Evolutionary conservation across 2,329 filamentous ascomycete genomes (phyloP).

Genomic region (Ploettnerulaceae sp.): DNA sequence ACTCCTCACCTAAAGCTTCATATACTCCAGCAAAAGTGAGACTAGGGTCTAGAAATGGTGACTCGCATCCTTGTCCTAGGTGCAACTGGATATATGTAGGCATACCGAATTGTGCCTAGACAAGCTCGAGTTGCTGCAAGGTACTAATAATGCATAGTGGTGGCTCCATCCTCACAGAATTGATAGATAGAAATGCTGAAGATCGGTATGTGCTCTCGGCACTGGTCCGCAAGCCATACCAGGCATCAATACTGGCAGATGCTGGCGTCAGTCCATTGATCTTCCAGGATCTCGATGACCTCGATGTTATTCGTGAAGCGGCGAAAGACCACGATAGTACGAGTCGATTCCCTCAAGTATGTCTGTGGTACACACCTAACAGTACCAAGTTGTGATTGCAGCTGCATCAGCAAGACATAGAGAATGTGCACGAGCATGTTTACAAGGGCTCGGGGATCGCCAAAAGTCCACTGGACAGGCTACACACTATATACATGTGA

Average conservation of each 20-base stretch:
- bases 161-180: slow-evolving; percentile 19
- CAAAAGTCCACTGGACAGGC: slow-evolving; percentile 34
- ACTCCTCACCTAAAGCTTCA: too few relatives aligned
- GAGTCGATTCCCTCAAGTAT: background rate
- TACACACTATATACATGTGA: slow-evolving; percentile 39
- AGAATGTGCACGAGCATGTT: slow-evolving; percentile 37
- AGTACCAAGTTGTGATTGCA: slow-evolving; percentile 39
- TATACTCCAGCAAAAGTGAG: too few relatives aligned
- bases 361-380: background rate
- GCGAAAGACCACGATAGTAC: slow-evolving; percentile 23
- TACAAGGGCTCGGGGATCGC: slow-evolving; percentile 40
- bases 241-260: slow-evolving; percentile 22
- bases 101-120: background rate
- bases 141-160: slow-evolving; percentile 17
- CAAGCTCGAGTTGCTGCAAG: background rate
- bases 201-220: slow-evolving; percentile 18
- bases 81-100: slow-evolving; percentile 24
- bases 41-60: slow-evolving; percentile 1
- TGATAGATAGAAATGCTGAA: slow-evolving; percentile 8
- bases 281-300: slow-evolving; percentile 26
- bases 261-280: slow-evolving; percentile 22
- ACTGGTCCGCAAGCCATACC: slow-evolving; percentile 25
- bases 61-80: slow-evolving; percentile 21
- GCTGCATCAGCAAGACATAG: slow-evolving; percentile 39
- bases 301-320: slow-evolving; percentile 19